Evolutionary conservation across 352 stramenopile genomes (phyloP).

Genomic region (Saprolegnia diclina): DNA sequence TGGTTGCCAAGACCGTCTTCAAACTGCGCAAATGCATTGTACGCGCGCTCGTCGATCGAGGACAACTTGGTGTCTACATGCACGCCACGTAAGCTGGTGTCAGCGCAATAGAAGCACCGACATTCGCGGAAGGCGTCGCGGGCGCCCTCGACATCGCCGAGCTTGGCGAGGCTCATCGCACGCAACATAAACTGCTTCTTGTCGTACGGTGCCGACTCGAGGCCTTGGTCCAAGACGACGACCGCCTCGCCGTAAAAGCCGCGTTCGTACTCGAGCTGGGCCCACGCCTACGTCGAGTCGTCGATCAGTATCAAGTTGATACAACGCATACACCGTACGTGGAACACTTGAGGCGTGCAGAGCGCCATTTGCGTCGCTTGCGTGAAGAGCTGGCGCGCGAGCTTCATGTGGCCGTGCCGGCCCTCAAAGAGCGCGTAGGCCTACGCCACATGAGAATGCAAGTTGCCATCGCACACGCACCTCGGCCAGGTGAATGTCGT

Average conservation of each 20-base stretch:
- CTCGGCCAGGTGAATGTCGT: constrained; percentile 44
- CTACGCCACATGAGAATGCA: constrained; percentile 30
- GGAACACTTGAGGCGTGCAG: constrained; percentile 72
- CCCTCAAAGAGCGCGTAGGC: constrained; percentile 72
- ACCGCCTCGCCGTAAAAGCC: constrained; percentile 69
- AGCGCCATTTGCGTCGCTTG: constrained; percentile 40
- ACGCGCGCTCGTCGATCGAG: constrained; percentile 58
- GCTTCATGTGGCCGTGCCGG: constrained; percentile 48
- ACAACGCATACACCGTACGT: constrained; percentile 30
- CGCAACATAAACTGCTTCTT: constrained; percentile 77
- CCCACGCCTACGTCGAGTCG: constrained; percentile 38
- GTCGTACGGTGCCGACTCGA: constrained; percentile 64
- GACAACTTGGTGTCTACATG: constrained; percentile 9
- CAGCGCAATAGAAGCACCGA: background rate
- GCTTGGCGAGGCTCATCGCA: constrained; percentile 72
- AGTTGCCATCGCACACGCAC: background rate
- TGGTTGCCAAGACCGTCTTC: constrained; percentile 72
- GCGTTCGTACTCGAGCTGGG: constrained; percentile 73
- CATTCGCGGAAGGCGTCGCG: constrained; percentile 25
- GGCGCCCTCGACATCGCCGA: constrained; percentile 70
- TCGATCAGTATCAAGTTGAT: background rate
- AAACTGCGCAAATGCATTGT: constrained; percentile 82
- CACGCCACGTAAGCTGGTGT: background rate
- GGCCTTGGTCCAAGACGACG: constrained; percentile 55
- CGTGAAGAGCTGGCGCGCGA: constrained; percentile 64